Percentiles rank a stretch among this genome's conserved stretches.
These are phyloP conservation scores for Helminthosporium solani DNA, from an alignment of 2,329 filamentous ascomycete genomes.

Conservation along the genomic window DNA sequence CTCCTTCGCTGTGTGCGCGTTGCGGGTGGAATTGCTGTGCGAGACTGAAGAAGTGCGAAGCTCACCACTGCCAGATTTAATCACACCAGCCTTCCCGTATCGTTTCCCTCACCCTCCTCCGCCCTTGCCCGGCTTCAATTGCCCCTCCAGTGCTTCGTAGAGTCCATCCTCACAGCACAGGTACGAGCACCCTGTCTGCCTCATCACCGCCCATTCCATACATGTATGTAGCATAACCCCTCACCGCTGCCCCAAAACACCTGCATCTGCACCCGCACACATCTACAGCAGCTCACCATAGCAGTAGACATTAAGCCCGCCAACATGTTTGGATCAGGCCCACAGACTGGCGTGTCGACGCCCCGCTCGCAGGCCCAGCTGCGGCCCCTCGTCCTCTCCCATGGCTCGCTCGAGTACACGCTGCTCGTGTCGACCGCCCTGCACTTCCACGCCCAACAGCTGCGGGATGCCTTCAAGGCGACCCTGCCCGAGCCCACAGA, in stretches of 20 bases:
- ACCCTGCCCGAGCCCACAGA: slow-evolving; percentile 90
- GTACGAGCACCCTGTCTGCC: not conserved
- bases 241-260: not conserved
- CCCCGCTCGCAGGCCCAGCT: slow-evolving; percentile 91
- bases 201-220: not conserved
- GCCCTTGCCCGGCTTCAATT: too few relatives aligned
- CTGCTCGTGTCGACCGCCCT: slow-evolving; percentile 93
- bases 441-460: slow-evolving; percentile 92
- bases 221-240: not conserved
- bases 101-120: too few relatives aligned
- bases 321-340: slow-evolving; percentile 82
- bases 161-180: too few relatives aligned
- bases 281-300: slow-evolving; percentile 7
- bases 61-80: slow-evolving; percentile 25
- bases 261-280: slow-evolving; percentile 6
- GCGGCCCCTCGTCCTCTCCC: slow-evolving; percentile 83
- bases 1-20: slow-evolving; percentile 15
- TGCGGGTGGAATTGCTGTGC: not conserved
- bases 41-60: not conserved
- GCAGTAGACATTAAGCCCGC: slow-evolving; percentile 10
- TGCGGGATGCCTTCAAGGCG: slow-evolving; percentile 85
- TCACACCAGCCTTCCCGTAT: too few relatives aligned
- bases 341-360: slow-evolving; percentile 95
- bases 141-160: too few relatives aligned
- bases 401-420: slow-evolving; percentile 94